Evolutionary conservation across 176 grass and related monocot genomes (phyloP).

Genomic region (Oryza punctata): DNA sequence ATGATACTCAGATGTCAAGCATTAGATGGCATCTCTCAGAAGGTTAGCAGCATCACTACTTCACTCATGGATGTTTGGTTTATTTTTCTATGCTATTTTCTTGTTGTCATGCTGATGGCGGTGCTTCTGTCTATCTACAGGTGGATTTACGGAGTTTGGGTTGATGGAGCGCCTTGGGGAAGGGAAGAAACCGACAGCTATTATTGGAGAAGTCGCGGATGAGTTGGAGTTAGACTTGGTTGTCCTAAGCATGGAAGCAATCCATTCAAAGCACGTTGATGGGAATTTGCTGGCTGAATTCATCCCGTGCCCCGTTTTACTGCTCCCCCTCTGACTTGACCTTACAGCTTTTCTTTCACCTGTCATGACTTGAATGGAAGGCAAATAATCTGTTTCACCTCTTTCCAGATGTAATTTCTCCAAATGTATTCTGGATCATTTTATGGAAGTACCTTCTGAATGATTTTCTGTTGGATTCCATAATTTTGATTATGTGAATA

Average conservation of each 20-base stretch:
- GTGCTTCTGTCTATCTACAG: slow-evolving; percentile 39
- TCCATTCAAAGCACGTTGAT: slow-evolving; percentile 95
- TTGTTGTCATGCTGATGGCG: not conserved
- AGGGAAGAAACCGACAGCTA: slow-evolving; percentile 74
- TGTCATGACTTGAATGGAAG: slow-evolving; percentile 11
- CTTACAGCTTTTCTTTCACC: not conserved
- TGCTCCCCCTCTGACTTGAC: slow-evolving; percentile 73
- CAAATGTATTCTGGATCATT: not conserved
- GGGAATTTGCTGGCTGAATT: slow-evolving; percentile 94
- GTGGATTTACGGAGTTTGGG: slow-evolving; percentile 92
- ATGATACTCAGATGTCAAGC: slow-evolving; percentile 90
- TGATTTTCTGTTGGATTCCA: not conserved
- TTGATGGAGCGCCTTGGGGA: slow-evolving; percentile 97
- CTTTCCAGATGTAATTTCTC: slow-evolving; percentile 14
- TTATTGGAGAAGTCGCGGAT: slow-evolving; percentile 92
- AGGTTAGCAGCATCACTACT: slow-evolving; percentile 48
- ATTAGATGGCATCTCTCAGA: slow-evolving; percentile 98
- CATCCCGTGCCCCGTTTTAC: slow-evolving; percentile 86
- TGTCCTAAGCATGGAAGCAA: slow-evolving; percentile 96
- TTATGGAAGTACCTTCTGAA: not conserved
- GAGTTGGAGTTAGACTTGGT: slow-evolving; percentile 93
- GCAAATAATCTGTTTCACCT: slow-evolving; percentile 17
- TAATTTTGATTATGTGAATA: slow-evolving; percentile 38
- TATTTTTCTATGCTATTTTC: not conserved
- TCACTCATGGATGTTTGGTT: not conserved